phyloP scores from a whole-genome alignment of 176 grass and related monocot genomes.

The Zea luxurians region DNA sequence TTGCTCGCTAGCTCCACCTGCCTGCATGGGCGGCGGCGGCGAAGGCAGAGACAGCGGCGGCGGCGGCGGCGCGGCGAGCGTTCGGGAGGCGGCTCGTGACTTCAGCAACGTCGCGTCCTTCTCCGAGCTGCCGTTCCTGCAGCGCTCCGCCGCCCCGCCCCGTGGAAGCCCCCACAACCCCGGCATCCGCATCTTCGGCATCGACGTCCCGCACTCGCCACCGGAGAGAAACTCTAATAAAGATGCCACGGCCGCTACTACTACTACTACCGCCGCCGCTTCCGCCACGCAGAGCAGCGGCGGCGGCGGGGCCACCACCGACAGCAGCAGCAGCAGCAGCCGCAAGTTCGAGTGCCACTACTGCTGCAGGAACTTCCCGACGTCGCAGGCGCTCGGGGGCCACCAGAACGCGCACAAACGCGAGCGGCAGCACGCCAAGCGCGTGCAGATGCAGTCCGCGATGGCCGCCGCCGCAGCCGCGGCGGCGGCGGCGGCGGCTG shows the following conservation, averaged over 20 bases:
- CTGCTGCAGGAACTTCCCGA: conserved; percentile 93
- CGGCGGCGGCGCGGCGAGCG: conserved; percentile 30
- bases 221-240: conserved; percentile 29
- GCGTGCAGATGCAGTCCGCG: conserved; percentile 81
- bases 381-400: conserved; percentile 91
- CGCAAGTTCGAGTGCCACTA: conserved; percentile 99
- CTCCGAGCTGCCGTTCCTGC: conserved; percentile 77
- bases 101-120: conserved; percentile 79
- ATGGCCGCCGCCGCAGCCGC: conserved; percentile 43
- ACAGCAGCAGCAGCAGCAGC: conserved; percentile 41
- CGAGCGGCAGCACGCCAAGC: conserved; percentile 92
- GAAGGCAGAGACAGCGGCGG: not conserved
- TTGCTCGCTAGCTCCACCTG: not conserved
- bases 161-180: conserved; percentile 50
- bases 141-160: conserved; percentile 42
- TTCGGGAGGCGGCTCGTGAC: conserved; percentile 55
- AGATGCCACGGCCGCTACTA: not conserved
- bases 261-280: not conserved
- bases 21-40: conserved; percentile 39
- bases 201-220: conserved; percentile 61
- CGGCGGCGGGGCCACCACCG: not conserved
- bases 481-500: conserved; percentile 34
- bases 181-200: conserved; percentile 88
- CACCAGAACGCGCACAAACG: conserved; percentile 99
- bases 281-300: conserved; percentile 32